Percentiles rank a stretch among this genome's conserved stretches.
phyloP scores from a whole-genome alignment of 805 yeast genomes.

The Candida incommunis region DNA sequence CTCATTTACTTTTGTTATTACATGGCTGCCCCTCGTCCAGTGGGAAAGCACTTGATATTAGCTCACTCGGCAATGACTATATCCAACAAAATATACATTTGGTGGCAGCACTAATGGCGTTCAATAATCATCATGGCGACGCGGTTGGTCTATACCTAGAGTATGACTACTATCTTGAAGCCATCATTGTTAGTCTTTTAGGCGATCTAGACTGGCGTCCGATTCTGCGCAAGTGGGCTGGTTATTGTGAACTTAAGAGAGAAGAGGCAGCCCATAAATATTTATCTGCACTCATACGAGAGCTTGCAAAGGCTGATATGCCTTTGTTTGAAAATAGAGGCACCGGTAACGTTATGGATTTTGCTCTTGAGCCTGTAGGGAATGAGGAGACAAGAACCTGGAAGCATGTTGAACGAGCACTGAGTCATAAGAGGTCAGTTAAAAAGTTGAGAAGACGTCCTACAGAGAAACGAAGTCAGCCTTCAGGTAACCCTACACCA shows the following conservation, averaged over 20 bases:
- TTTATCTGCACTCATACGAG: not conserved
- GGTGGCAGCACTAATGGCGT: slow-evolving; percentile 1
- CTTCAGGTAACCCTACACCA: not conserved
- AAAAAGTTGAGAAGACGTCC: not conserved
- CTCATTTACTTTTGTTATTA: not conserved
- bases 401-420: not conserved
- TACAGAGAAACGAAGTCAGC: not conserved
- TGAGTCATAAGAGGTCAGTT: not conserved
- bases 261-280: not conserved
- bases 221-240: not conserved
- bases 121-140: not conserved
- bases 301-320: not conserved
- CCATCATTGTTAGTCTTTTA: not conserved
- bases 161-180: not conserved
- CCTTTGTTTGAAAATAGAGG: not conserved
- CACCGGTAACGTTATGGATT: not conserved
- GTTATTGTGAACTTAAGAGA: not conserved
- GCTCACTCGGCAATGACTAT: not conserved
- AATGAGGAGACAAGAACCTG: not conserved
- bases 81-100: not conserved
- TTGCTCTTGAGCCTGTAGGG: not conserved
- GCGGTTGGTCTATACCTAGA: not conserved
- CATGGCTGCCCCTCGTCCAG: not conserved
- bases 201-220: slow-evolving; percentile 1
- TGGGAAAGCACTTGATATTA: not conserved